phyloP scores from a whole-genome alignment of 306 rosid genomes.

The Canavalia gladiata region DNA sequence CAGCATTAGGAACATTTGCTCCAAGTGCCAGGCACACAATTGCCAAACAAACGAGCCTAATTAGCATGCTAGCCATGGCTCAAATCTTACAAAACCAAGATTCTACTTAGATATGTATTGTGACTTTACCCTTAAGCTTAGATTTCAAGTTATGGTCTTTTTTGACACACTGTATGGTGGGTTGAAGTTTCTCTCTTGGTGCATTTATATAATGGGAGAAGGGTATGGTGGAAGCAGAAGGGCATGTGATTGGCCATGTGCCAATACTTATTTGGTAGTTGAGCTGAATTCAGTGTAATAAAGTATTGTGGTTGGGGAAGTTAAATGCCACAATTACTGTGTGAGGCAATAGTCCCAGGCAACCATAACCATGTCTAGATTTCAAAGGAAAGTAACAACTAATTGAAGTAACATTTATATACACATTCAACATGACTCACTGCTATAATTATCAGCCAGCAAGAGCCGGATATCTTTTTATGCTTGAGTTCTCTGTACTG shows the following conservation, averaged over 20 bases:
- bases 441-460: neutral
- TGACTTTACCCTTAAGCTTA: neutral
- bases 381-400: neutral
- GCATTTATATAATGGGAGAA: constrained; percentile 32
- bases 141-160: neutral
- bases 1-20: constrained; percentile 31
- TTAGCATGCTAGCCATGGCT: constrained; percentile 43
- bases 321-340: constrained; percentile 43
- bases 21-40: constrained; percentile 46
- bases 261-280: constrained; percentile 44
- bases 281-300: constrained; percentile 49
- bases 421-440: neutral
- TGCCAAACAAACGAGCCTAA: constrained; percentile 42
- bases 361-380: constrained; percentile 1
- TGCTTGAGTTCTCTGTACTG: too few species aligned
- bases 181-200: too few species aligned
- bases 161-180: neutral
- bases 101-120: neutral
- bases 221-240: neutral
- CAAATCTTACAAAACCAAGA: neutral
- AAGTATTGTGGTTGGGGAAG: constrained; percentile 42
- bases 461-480: too few species aligned
- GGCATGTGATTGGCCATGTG: constrained; percentile 32
- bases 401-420: constrained; percentile 3
- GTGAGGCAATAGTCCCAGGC: neutral